phyloP scores from a whole-genome alignment of 1,139 yeast genomes.

The Blastobotrys ciferrii region DNA sequence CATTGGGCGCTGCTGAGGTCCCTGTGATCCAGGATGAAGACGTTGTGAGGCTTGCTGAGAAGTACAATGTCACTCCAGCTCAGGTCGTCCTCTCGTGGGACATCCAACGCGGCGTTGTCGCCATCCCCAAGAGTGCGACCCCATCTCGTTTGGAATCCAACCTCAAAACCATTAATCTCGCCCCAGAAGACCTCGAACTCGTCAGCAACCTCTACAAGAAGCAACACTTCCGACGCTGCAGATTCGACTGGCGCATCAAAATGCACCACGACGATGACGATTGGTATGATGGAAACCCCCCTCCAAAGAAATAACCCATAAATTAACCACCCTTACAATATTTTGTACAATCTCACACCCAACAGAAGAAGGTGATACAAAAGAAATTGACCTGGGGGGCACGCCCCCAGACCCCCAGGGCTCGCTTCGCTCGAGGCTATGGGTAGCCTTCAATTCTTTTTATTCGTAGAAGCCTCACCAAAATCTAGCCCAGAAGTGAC shows the following conservation, averaged over 20 bases:
- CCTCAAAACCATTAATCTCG: slow-evolving; percentile 47
- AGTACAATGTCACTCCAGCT: slow-evolving; percentile 54
- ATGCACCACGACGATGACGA: slow-evolving; percentile 6
- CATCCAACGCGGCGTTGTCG: slow-evolving; percentile 61
- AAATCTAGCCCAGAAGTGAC: too few relatives aligned
- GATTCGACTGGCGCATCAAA: slow-evolving; percentile 3
- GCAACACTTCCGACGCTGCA: background rate
- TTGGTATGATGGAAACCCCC: slow-evolving; percentile 2
- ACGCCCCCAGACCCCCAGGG: too few relatives aligned
- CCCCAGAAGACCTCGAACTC: slow-evolving; percentile 44
- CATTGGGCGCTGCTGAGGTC: slow-evolving; percentile 55
- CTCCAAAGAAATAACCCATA: background rate
- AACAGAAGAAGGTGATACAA: too few relatives aligned
- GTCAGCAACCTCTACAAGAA: slow-evolving; percentile 2
- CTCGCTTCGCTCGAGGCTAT: too few relatives aligned
- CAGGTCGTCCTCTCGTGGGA: slow-evolving; percentile 69
- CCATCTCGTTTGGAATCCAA: slow-evolving; percentile 57
- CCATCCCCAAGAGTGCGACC: slow-evolving; percentile 67
- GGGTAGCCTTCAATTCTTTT: too few relatives aligned
- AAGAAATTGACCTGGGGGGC: too few relatives aligned
- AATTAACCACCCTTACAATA: too few relatives aligned
- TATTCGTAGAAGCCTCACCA: too few relatives aligned
- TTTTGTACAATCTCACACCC: too few relatives aligned
- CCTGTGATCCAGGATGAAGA: slow-evolving; percentile 39
- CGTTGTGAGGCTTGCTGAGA: slow-evolving; percentile 50